Evolutionary conservation across 192 early-diverging fungal genomes (phyloP).

Genomic region (Neocallimastix lanati): DNA sequence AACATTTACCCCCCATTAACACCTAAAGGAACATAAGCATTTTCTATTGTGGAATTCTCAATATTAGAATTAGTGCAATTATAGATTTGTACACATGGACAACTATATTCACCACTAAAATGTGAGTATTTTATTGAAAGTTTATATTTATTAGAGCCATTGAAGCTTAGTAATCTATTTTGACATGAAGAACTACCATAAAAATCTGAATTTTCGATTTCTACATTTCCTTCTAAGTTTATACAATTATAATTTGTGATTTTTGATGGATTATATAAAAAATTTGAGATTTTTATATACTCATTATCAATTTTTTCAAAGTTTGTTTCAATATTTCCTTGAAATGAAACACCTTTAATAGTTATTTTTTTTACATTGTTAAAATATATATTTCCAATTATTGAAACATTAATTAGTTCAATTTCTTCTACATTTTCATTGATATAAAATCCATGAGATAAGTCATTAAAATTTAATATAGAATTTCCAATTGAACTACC

Average conservation of each 20-base stretch:
- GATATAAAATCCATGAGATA: not conserved
- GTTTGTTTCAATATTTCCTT: not conserved
- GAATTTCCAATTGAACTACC: not conserved
- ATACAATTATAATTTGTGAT: not conserved
- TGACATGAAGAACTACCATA: not conserved
- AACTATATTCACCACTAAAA: not conserved
- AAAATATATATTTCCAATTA: not conserved
- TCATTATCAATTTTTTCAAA: not conserved
- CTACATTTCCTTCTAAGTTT: not conserved
- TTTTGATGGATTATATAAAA: not conserved
- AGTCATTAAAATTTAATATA: not conserved
- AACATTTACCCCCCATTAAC: no score
- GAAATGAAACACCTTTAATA: no score
- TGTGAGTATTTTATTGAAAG: not conserved
- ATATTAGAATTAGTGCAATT: not conserved
- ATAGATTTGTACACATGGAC: not conserved
- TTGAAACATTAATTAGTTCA: not conserved
- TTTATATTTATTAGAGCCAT: not conserved
- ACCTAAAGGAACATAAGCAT: not conserved
- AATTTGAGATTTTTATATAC: not conserved
- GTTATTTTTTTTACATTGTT: not conserved
- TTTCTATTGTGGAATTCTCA: not conserved
- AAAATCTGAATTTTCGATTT: not conserved
- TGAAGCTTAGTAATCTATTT: not conserved
- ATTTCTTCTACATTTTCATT: not conserved